These are phyloP conservation scores for Calophaca sinica DNA, from an alignment of 306 rosid species.

Conservation along the genomic window DNA sequence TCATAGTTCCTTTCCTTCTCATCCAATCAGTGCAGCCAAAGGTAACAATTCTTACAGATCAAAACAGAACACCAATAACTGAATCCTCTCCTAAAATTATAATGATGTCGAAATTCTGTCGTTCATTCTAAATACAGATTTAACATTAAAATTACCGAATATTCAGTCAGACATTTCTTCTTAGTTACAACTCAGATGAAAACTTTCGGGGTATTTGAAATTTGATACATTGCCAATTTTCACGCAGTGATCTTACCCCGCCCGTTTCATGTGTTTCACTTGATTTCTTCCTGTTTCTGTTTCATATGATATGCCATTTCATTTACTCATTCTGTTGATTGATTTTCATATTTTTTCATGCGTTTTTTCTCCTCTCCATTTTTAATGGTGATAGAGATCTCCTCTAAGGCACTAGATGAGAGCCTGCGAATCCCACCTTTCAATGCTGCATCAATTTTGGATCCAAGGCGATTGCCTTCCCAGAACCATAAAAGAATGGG, in stretches of 20 bases:
- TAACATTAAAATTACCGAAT: no score
- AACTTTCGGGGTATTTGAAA: no score
- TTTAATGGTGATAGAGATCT: conserved; percentile 47
- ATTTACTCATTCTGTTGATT: background rate
- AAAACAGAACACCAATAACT: no score
- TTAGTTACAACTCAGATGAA: no score
- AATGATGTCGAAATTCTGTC: no score
- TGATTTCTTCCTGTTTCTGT: background rate
- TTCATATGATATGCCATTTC: background rate
- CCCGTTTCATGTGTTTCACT: no score
- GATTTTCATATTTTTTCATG: conserved; percentile 10
- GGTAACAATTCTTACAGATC: conserved; percentile 57
- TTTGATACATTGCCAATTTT: no score
- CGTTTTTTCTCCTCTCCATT: background rate
- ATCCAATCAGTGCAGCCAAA: conserved; percentile 54
- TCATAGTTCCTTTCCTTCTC: conserved; percentile 50
- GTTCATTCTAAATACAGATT: no score
- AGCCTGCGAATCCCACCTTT: conserved; percentile 61
- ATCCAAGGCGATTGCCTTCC: conserved; percentile 67
- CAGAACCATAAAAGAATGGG: conserved; percentile 57
- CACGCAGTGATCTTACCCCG: no score
- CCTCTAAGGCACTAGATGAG: conserved; percentile 55
- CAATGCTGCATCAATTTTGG: conserved; percentile 60
- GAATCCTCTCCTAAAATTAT: no score
- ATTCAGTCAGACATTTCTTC: no score